phyloP scores from a whole-genome alignment of 495 filamentous ascomycete genomes.

The Tuber indicum region DNA sequence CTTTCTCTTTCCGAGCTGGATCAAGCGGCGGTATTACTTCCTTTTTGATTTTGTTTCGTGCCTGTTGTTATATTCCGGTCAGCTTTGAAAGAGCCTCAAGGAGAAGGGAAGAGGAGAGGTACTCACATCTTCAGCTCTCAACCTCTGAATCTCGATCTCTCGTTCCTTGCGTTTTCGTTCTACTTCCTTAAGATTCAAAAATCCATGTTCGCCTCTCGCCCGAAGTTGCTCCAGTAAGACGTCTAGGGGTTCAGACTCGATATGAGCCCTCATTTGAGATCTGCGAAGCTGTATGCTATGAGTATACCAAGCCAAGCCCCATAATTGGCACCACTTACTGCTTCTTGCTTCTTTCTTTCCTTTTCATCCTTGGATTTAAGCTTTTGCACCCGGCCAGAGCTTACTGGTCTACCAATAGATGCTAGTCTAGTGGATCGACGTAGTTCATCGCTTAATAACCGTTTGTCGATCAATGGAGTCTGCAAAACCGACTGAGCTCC shows the following conservation, averaged over 20 bases:
- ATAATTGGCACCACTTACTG: background rate
- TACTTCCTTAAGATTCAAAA: conserved; percentile 28
- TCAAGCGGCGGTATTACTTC: conserved; percentile 23
- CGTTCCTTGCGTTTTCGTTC: conserved; percentile 20
- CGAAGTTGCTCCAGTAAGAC: conserved; percentile 25
- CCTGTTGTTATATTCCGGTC: conserved; percentile 4
- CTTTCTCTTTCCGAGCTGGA: conserved; percentile 5
- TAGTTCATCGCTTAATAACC: background rate
- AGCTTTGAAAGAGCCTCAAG: background rate
- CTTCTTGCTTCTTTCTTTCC: background rate
- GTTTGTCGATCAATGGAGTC: background rate
- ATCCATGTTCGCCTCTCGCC: conserved; percentile 15
- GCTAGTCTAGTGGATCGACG: background rate
- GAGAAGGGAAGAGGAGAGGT: background rate
- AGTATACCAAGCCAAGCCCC: background rate
- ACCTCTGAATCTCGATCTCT: conserved; percentile 22
- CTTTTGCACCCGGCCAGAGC: background rate
- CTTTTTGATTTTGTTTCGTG: conserved; percentile 16
- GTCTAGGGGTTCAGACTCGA: conserved; percentile 19
- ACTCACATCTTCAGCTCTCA: conserved; percentile 26
- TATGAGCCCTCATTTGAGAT: conserved; percentile 2
- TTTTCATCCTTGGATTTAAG: background rate
- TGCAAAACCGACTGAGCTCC: background rate
- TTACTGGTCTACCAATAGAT: background rate
- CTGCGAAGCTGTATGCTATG: background rate